Evolutionary conservation across 1,139 yeast genomes (phyloP).

Genomic region (Kluyveromyces marxianus): DNA sequence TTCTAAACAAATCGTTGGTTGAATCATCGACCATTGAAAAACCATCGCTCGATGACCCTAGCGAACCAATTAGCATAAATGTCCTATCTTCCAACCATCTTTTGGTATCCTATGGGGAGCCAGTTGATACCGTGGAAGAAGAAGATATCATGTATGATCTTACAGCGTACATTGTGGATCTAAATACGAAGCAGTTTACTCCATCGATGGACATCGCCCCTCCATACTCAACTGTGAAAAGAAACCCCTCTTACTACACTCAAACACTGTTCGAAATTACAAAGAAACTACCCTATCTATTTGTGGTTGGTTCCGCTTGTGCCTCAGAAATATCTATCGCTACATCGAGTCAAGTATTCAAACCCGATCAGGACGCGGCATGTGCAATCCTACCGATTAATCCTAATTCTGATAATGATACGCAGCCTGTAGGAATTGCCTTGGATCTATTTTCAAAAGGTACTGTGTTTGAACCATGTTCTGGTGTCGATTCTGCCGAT

Average conservation of each 20-base stretch:
- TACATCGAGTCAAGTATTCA: constrained; percentile 29
- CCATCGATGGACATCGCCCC: constrained; percentile 48
- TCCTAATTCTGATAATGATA: constrained; percentile 56
- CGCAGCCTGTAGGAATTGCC: constrained; percentile 62
- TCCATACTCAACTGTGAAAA: constrained; percentile 47
- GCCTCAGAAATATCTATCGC: constrained; percentile 51
- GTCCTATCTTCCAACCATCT: constrained; percentile 12
- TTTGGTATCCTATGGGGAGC: constrained; percentile 20
- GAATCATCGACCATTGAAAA: neutral
- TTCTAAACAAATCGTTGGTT: neutral
- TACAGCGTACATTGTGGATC: constrained; percentile 17
- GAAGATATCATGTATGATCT: constrained; percentile 23
- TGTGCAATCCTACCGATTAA: constrained; percentile 67
- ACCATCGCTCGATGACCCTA: constrained; percentile 14
- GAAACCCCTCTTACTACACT: constrained; percentile 45
- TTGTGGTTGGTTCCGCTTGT: constrained; percentile 50
- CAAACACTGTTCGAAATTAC: constrained; percentile 41
- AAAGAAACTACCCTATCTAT: constrained; percentile 28
- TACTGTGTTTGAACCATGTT: constrained; percentile 45
- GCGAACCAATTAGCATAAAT: constrained; percentile 16
- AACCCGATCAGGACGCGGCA: constrained; percentile 56
- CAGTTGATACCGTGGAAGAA: constrained; percentile 14
- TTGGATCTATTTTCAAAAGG: constrained; percentile 46
- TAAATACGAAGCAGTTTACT: constrained; percentile 17
- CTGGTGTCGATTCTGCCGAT: constrained; percentile 48